These are phyloP conservation scores for Penicillium waksmanii DNA, from an alignment of 495 filamentous ascomycete genomes.

Conservation along the genomic window DNA sequence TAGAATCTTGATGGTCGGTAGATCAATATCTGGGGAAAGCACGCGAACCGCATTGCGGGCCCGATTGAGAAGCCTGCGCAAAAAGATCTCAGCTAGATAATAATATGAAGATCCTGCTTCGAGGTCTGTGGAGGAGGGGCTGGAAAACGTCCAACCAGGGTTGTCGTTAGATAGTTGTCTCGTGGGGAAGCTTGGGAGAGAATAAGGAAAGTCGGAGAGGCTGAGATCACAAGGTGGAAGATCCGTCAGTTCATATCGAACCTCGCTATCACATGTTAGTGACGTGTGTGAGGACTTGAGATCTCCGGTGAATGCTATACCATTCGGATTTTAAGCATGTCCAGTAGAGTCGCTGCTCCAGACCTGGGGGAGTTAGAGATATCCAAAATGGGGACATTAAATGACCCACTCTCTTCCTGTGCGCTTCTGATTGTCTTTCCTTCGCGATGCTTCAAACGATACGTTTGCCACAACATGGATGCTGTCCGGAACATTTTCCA, in stretches of 20 bases:
- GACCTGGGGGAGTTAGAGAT: constrained; percentile 21
- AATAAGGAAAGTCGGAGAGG: constrained; percentile 39
- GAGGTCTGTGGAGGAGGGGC: constrained; percentile 26
- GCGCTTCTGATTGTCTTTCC: constrained; percentile 34
- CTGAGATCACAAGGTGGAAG: constrained; percentile 36
- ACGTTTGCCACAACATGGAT: constrained; percentile 44
- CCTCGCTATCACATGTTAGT: constrained; percentile 27
- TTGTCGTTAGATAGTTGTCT: constrained; percentile 19
- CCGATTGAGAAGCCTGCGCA: constrained; percentile 42
- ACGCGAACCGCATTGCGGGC: constrained; percentile 39
- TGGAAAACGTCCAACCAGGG: constrained; percentile 22
- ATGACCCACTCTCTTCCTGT: constrained; percentile 36
- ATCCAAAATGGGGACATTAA: background rate
- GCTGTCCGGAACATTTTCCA: constrained; percentile 46
- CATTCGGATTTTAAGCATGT: constrained; percentile 47
- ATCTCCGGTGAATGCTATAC: constrained; percentile 7
- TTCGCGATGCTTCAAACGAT: constrained; percentile 32
- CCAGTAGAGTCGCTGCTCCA: constrained; percentile 46
- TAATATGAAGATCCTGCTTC: constrained; percentile 41
- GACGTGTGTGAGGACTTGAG: background rate
- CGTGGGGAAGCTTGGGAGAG: constrained; percentile 36
- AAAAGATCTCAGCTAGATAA: constrained; percentile 44
- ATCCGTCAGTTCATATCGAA: constrained; percentile 40
- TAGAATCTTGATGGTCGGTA: constrained; percentile 30
- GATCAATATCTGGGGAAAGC: constrained; percentile 32